Conservation (phyloP, 2,329 filamentous ascomycete genomes). For the Meredithiella fracta region DNA sequence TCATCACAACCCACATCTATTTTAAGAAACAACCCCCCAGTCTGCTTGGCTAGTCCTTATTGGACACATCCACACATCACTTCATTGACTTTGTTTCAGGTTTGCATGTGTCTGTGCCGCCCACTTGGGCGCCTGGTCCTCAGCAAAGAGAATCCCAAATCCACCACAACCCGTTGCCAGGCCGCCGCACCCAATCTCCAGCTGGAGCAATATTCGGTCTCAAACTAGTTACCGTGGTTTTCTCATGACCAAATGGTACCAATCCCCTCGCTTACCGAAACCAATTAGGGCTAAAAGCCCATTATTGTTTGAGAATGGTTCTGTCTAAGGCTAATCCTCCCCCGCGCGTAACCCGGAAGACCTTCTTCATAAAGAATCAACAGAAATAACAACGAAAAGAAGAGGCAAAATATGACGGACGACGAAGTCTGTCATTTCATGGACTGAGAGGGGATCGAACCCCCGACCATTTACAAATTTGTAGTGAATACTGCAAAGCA, state of each 20-base stretch:
- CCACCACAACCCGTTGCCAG: neutral
- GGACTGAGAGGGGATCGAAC: conserved; percentile 16
- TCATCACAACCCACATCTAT: conserved; percentile 5
- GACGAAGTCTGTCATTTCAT: neutral
- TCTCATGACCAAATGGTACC: no score
- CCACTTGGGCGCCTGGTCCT: conserved; percentile 5
- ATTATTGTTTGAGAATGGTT: neutral
- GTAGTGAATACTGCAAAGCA: conserved; percentile 15
- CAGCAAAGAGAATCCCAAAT: no score
- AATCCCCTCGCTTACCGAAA: no score
- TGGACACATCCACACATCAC: conserved; percentile 3
- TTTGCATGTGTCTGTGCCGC: conserved; percentile 13
- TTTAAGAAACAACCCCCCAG: conserved; percentile 3
- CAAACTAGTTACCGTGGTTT: no score
- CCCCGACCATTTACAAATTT: conserved; percentile 15
- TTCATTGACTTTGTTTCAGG: conserved; percentile 14
- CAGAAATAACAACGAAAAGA: neutral
- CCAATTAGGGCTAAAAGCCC: no score
- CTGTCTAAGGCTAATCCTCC: neutral
- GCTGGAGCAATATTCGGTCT: no score
- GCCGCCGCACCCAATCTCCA: no score
- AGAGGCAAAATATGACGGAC: neutral
- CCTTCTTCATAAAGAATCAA: no score
- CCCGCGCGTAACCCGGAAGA: neutral
- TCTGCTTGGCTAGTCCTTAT: neutral